phyloP scores from a whole-genome alignment of 306 rosid genomes.

The Vigna reflexopilosa region DNA sequence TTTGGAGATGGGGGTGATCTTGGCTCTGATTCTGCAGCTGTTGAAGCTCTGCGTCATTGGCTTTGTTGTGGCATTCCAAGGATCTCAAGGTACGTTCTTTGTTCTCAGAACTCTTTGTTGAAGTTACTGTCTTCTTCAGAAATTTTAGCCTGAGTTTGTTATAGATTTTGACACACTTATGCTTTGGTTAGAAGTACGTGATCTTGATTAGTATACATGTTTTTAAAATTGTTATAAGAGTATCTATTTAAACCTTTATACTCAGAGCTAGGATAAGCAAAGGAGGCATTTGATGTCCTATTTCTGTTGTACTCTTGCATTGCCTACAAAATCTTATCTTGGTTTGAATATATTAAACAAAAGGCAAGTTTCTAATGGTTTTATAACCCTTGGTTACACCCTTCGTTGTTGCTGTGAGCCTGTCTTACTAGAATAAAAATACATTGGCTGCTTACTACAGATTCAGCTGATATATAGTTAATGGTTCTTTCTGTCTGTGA shows the following conservation, averaged over 20 bases:
- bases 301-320: slow-evolving; percentile 26
- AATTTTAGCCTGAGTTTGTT: slow-evolving; percentile 3
- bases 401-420: background rate
- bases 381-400: background rate
- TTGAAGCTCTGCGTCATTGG: slow-evolving; percentile 61
- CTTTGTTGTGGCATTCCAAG: slow-evolving; percentile 61
- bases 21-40: slow-evolving; percentile 56
- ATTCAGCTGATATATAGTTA: slow-evolving; percentile 22
- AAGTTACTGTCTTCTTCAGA: background rate
- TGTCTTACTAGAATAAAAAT: slow-evolving; percentile 2
- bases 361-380: slow-evolving; percentile 14
- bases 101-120: slow-evolving; percentile 35
- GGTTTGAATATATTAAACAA: background rate
- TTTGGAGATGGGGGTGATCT: slow-evolving; percentile 64
- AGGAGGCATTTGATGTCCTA: slow-evolving; percentile 38
- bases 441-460: slow-evolving; percentile 7
- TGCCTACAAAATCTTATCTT: slow-evolving; percentile 24
- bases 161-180: background rate
- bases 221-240: background rate
- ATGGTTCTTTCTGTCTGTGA: slow-evolving; percentile 5
- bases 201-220: slow-evolving; percentile 37
- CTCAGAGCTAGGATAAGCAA: slow-evolving; percentile 19
- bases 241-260: slow-evolving; percentile 17
- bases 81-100: slow-evolving; percentile 66
- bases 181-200: slow-evolving; percentile 31